A percentile compares a stretch with the other conserved stretches of the same genome.
These are phyloP conservation scores for Termitomyces sp. DNA, from an alignment of 768 basidiomycete genomes.

Conservation along the genomic window DNA sequence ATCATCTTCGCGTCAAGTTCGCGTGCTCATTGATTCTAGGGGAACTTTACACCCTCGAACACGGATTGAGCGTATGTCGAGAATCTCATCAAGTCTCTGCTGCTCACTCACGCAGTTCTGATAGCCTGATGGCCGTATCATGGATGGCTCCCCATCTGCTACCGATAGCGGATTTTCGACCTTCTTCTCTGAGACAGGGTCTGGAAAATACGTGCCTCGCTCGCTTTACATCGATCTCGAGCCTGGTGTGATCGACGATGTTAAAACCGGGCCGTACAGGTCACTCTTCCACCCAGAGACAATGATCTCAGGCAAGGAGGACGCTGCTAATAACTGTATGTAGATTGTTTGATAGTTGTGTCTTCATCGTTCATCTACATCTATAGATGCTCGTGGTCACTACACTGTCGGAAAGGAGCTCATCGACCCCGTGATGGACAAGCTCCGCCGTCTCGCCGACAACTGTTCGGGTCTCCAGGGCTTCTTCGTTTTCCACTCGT, in stretches of 20 bases:
- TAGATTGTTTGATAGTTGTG: neutral
- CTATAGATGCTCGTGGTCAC: constrained; percentile 92
- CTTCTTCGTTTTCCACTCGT: constrained; percentile 99
- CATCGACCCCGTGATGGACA: constrained; percentile 96
- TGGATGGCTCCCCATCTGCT: constrained; percentile 67
- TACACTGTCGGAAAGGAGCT: constrained; percentile 99
- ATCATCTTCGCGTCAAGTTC: constrained; percentile 26
- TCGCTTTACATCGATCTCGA: constrained; percentile 97
- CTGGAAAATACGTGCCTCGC: constrained; percentile 96
- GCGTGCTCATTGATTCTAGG: constrained; percentile 51
- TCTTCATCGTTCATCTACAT: neutral
- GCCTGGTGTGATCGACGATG: constrained; percentile 97
- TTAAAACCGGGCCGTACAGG: constrained; percentile 92
- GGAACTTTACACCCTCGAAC: constrained; percentile 99
- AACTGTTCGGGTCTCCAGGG: constrained; percentile 98
- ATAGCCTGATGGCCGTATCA: constrained; percentile 92
- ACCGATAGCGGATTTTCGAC: constrained; percentile 95
- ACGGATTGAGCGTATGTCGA: constrained; percentile 85
- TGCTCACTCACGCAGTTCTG: constrained; percentile 11
- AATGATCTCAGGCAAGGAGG: constrained; percentile 97
- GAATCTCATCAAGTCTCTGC: constrained; percentile 5
- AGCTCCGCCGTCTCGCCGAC: constrained; percentile 92
- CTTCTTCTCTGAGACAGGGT: constrained; percentile 97
- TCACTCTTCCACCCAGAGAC: constrained; percentile 99
- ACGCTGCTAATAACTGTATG: constrained; percentile 98